Base-by-base conservation (phyloP, 345 rosid genomes). In the Euclidium syriacum region DNA sequence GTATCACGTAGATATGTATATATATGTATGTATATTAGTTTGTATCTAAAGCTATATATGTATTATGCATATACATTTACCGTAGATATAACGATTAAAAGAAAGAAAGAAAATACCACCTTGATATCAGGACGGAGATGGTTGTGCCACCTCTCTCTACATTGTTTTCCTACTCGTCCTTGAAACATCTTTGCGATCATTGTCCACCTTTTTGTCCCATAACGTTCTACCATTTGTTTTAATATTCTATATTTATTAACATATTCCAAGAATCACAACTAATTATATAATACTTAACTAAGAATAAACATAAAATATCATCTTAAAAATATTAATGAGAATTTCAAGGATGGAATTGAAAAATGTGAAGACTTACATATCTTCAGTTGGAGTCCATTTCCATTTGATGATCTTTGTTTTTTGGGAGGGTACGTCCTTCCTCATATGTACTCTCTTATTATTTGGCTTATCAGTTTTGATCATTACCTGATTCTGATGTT, bases 121-220 rank as follows among this genome's bases (percentile, higher is more conserved):
- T 84, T 89, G 63, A 89, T 81, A 53, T 81, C 69, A n/a, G 88
- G 91, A 11, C 89, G 74, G 51, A 86, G 65, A 80, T 90, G 94
- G 62, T 90, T 90, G 63, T 82, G 83, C 97, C 96, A 90, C 66
- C 97, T 79, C 47, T 90, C 97, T 4, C 94, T 83, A 57, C 95
- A 90, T 72, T 85, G 94, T 68, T 90, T 90, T 36, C 95, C 94
- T 6, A 71, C 78, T 65, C 95, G 76, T 59, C 87, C 94, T 12
- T 8, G 73, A 35, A 87, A 32, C 23, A 51, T 62, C 70, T 78
- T 81, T 11, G 96, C 91, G 12, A 87, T 78, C 55, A 53, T 64
- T 24, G 80, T 77, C 97, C 95, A 90, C 64, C 77, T 79, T 59
- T 81, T 73, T 7, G 59, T 67, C 49, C 94, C 95, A 65, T 78